Evolutionary conservation across 2,329 filamentous ascomycete genomes (phyloP), one percentile per base, ranked within the genome.

Genomic region (Penicillium sp.): DNA sequence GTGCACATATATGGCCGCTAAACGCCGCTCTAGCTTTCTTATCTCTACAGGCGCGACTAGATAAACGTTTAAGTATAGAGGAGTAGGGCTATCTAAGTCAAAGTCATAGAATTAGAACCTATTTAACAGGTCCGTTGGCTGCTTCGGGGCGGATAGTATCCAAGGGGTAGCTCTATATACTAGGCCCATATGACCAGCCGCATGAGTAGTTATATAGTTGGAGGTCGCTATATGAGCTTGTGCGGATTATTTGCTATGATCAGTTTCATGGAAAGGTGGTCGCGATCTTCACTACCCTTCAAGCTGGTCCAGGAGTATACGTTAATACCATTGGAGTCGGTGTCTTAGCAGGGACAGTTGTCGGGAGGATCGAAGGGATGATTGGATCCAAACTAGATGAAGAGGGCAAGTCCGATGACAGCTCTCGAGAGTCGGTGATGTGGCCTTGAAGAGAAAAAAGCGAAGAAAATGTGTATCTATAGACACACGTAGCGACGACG

Each of bases 151-250:
- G 15, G 15, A 18, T 18, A 18, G 1, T 18, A 18, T 18, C 15
- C 15, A 18, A 18, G 1, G 15, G 15, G 15, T 18, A 18, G 15
- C 15, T 18, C 15, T 18, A 18, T 18, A 18, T 18, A 2, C 15
- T 57, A 72, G 72, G 9, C 84, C 87, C 0, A 86, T 87, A 0
- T 89, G 15, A 90, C 58, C 87, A 90, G 57, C 86, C 87, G 0
- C 76, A 90, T 23, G 87, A 91, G 64, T 90, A n/a, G n/a, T n/a
- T n/a, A 89, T 68, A 88, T 90, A 82, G 87, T 86, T 1, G 80
- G 85, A 1, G 86, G 86, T 1, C 75, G 85, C 20, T 89, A 89
- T 64, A 73, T 89, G 86, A 89, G 65, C 78, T 89, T 4, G 84
- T 83, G 6, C 81, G 86, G 12, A 75, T 88, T 42, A 80, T 86